Evolutionary conservation across 345 rosid species (phyloP).

Genomic region (Hibiscus tridactylites): DNA sequence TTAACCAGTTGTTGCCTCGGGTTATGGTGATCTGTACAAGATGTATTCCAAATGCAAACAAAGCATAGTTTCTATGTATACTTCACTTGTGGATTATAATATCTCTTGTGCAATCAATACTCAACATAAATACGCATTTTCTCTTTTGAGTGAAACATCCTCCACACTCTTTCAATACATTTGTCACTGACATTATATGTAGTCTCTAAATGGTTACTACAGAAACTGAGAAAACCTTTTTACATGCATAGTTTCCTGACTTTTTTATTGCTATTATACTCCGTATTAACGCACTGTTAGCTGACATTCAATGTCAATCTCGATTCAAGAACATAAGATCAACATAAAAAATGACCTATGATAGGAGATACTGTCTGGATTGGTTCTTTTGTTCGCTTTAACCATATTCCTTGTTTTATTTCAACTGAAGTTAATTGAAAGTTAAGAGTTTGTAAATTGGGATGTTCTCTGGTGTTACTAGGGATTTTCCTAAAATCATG

Average conservation of each 20-base stretch:
- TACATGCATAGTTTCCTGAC: neutral
- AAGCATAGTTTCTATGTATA: neutral
- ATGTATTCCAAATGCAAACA: neutral
- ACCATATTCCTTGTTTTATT: too few species aligned
- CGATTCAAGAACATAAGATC: neutral
- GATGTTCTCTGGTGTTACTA: neutral
- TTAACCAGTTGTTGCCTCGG: neutral
- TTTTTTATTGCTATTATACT: neutral
- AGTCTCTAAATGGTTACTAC: neutral
- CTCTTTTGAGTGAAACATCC: neutral
- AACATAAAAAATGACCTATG: neutral
- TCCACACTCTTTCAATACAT: neutral
- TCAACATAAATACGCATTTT: neutral
- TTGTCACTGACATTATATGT: neutral
- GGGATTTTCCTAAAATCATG: neutral
- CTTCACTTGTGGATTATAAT: neutral
- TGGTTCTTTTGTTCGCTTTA: neutral
- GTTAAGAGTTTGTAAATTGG: neutral
- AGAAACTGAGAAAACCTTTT: neutral
- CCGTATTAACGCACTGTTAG: neutral
- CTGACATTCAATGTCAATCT: neutral
- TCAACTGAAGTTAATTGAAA: too few species aligned
- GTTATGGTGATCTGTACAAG: neutral
- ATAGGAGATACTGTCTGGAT: neutral
- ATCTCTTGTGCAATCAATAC: neutral